These are phyloP conservation scores for Aspergillus sclerotioniger DNA, from an alignment of 495 filamentous ascomycete genomes.

Conservation along the genomic window DNA sequence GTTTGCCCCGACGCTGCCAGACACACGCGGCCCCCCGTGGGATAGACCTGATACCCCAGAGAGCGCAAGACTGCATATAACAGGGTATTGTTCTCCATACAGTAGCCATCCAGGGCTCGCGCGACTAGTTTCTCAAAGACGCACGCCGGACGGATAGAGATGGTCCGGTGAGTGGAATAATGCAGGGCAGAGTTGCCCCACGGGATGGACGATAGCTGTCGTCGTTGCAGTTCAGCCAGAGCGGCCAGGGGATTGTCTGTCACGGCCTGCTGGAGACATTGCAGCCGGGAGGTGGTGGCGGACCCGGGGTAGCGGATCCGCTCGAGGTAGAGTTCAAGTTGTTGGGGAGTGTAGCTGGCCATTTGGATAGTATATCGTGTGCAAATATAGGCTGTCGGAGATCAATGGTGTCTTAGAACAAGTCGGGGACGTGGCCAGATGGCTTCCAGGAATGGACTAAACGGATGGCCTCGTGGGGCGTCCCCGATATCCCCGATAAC, in stretches of 20 bases:
- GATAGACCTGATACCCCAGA: conserved; percentile 58
- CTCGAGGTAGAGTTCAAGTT: conserved; percentile 35
- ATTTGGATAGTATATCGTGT: background rate
- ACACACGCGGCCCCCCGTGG: conserved; percentile 42
- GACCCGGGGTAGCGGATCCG: conserved; percentile 31
- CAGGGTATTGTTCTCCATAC: conserved; percentile 71
- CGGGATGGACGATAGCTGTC: conserved; percentile 60
- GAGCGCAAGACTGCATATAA: conserved; percentile 60
- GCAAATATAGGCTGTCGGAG: background rate
- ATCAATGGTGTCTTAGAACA: background rate
- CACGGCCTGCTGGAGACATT: conserved; percentile 22
- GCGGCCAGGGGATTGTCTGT: conserved; percentile 23
- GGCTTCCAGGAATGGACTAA: no score
- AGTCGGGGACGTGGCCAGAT: no score
- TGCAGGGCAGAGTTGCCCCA: conserved; percentile 65
- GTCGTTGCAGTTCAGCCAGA: conserved; percentile 30
- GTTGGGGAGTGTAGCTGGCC: conserved; percentile 27
- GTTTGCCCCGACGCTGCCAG: conserved; percentile 18
- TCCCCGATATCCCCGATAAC: no score
- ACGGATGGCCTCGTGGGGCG: no score
- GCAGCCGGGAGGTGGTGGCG: conserved; percentile 13
- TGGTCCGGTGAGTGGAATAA: conserved; percentile 53
- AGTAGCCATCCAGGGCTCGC: conserved; percentile 69
- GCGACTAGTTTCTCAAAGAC: conserved; percentile 66
- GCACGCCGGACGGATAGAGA: conserved; percentile 56